Percentiles rank a stretch among this genome's conserved stretches.
Conservation (phyloP, 2,329 filamentous ascomycete genomes). For the Monosporascus ibericus region DNA sequence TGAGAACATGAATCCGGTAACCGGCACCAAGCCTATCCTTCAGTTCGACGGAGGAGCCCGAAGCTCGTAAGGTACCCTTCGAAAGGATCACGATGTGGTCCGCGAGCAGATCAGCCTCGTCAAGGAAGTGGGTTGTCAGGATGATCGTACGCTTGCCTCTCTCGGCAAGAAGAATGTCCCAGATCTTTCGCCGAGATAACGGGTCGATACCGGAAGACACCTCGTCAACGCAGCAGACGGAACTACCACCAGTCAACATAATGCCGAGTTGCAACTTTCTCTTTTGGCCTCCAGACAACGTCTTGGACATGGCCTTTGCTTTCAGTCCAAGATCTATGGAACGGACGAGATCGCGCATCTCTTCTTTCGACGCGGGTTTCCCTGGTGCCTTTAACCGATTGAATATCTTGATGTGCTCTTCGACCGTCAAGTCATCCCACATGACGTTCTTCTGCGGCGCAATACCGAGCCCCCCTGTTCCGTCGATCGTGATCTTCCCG, state of each 20-base stretch:
- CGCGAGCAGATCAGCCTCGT: conserved; percentile 84
- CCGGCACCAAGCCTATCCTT: conserved; percentile 79
- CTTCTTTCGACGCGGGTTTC: conserved; percentile 47
- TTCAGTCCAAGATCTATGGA: conserved; percentile 74
- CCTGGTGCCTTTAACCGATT: conserved; percentile 69
- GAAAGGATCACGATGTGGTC: conserved; percentile 87
- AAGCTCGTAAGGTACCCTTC: conserved; percentile 72
- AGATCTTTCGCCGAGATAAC: conserved; percentile 79
- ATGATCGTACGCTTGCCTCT: conserved; percentile 77
- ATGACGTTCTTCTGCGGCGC: conserved; percentile 93
- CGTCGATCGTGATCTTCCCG: conserved; percentile 72
- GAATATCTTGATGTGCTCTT: conserved; percentile 80
- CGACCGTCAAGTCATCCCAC: conserved; percentile 82
- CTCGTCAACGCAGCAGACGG: conserved; percentile 86
- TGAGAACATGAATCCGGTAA: conserved; percentile 73
- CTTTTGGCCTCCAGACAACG: conserved; percentile 86
- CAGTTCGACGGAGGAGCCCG: conserved; percentile 79
- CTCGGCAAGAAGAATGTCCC: conserved; percentile 86
- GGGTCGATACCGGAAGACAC: conserved; percentile 86
- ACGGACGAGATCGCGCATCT: conserved; percentile 57
- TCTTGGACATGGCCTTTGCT: conserved; percentile 63
- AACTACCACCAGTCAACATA: conserved; percentile 89
- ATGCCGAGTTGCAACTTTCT: conserved; percentile 87
- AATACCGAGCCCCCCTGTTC: conserved; percentile 73
- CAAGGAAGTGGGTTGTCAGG: conserved; percentile 87